These are phyloP conservation scores for Picocystis sp. DNA, from an alignment of 163 green algal species.

Conservation along the genomic window DNA sequence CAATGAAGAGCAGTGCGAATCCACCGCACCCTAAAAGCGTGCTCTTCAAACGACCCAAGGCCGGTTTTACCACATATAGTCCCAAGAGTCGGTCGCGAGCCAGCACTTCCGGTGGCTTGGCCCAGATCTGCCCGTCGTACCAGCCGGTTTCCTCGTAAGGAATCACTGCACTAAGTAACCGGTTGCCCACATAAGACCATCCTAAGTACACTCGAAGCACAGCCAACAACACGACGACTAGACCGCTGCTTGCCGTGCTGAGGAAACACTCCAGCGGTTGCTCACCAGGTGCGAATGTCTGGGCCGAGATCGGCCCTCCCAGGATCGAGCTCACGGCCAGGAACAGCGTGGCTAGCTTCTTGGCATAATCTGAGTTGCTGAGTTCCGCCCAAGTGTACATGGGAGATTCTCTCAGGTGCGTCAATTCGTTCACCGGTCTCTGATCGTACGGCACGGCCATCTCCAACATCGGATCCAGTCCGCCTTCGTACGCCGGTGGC, in stretches of 20 bases:
- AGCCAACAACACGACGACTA: slow-evolving; percentile 27
- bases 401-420: slow-evolving; percentile 37
- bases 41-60: slow-evolving; percentile 23
- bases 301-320: slow-evolving; percentile 49
- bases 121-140: slow-evolving; percentile 74
- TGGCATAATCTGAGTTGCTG: slow-evolving; percentile 28
- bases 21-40: slow-evolving; percentile 21
- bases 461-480: slow-evolving; percentile 28
- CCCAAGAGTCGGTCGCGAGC: slow-evolving; percentile 52
- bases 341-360: slow-evolving; percentile 36
- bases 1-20: too few relatives aligned
- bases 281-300: slow-evolving; percentile 55
- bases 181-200: slow-evolving; percentile 56
- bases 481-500: background rate
- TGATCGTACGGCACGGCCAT: slow-evolving; percentile 55
- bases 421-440: slow-evolving; percentile 65
- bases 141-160: slow-evolving; percentile 62
- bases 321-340: slow-evolving; percentile 36
- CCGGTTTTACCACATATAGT: slow-evolving; percentile 40
- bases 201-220: slow-evolving; percentile 43
- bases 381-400: slow-evolving; percentile 60
- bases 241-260: slow-evolving; percentile 26
- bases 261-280: slow-evolving; percentile 61
- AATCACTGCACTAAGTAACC: slow-evolving; percentile 44
- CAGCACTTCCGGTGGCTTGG: slow-evolving; percentile 59